phyloP scores from a whole-genome alignment of 2,329 filamentous ascomycete species.

The Cytospora piceae region DNA sequence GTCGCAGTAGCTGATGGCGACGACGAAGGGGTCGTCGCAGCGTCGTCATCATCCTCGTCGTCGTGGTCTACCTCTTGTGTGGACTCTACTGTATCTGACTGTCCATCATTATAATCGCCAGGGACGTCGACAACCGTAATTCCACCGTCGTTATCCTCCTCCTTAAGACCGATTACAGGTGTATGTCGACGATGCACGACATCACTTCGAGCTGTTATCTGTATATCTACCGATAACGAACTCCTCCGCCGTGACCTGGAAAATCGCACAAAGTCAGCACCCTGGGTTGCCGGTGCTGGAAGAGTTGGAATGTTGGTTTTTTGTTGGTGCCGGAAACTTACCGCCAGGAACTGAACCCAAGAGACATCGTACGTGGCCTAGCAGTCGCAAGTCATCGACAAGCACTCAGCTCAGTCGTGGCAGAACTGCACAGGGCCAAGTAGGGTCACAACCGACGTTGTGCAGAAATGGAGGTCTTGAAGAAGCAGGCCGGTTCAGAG shows the following conservation, averaged over 20 bases:
- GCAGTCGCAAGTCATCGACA: conserved; percentile 10
- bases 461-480: not conserved
- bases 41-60: conserved; percentile 9
- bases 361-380: conserved; percentile 16
- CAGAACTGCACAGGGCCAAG: conserved; percentile 1
- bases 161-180: not conserved
- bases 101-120: no score
- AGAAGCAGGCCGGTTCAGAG: not conserved
- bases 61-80: not conserved
- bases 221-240: not conserved
- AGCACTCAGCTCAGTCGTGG: conserved; percentile 10
- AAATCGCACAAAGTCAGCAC: conserved; percentile 2
- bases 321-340: not conserved
- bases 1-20: not conserved
- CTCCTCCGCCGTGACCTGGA: conserved; percentile 11
- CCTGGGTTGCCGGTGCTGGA: not conserved
- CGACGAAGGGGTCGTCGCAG: not conserved
- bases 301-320: not conserved
- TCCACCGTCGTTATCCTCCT: not conserved
- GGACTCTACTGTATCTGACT: no score
- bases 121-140: no score
- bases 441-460: not conserved
- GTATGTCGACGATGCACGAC: not conserved
- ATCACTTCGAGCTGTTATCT: not conserved
- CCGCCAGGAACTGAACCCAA: conserved; percentile 16